Evolutionary conservation across 371 early-diverging fungal genomes (phyloP).

Genomic region (Nosema muscidifuracis): DNA sequence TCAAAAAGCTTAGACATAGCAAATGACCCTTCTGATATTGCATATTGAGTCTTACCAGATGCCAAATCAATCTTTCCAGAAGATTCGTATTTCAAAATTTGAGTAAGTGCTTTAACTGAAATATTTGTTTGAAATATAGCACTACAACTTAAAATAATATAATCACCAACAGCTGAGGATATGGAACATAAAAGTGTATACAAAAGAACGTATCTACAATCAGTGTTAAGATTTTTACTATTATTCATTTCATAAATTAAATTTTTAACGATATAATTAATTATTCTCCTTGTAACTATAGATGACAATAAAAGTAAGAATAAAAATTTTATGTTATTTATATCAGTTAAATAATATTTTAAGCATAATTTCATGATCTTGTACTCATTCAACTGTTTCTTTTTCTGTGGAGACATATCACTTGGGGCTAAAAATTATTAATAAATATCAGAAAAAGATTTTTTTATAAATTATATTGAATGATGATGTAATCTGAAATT

Average conservation of each 20-base stretch:
- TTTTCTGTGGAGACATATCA: neutral
- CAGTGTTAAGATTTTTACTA: neutral
- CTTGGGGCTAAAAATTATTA: neutral
- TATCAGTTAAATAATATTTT: neutral
- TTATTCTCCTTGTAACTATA: neutral
- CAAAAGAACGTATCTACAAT: neutral
- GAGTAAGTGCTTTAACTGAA: neutral
- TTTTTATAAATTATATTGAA: no score
- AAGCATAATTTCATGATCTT: neutral
- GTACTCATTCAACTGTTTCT: neutral
- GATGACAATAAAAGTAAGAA: neutral
- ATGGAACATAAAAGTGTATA: neutral
- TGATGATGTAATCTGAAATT: no score
- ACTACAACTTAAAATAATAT: neutral
- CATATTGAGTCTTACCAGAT: conserved; percentile 17
- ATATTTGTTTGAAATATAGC: neutral
- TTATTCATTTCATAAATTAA: neutral
- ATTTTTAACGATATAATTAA: neutral
- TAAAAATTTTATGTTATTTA: neutral
- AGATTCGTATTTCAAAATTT: neutral
- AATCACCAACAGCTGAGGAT: neutral
- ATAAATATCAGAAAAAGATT: no score
- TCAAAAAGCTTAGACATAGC: conserved; percentile 21
- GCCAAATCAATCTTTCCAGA: neutral
- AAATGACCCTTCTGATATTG: conserved; percentile 1